A percentile compares a stretch with the other conserved stretches of the same genome.
Evolutionary conservation across 495 filamentous ascomycete genomes (phyloP).

Genomic region (Hypoxylon intermedium): DNA sequence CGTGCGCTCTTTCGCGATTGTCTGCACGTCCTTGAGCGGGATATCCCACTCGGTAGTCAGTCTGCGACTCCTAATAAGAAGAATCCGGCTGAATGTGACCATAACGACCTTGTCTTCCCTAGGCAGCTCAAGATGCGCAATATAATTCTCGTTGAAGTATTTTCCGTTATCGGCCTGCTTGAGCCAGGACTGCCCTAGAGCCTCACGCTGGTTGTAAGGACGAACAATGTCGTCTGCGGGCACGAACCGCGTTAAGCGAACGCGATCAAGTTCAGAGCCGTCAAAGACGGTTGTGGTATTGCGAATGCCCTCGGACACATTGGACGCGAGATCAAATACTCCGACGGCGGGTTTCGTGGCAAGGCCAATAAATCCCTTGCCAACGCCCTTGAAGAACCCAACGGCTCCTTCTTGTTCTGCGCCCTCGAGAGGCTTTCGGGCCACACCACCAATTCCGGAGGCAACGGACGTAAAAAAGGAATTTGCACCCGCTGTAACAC

Average conservation of each 20-base stretch:
- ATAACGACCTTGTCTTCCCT: slow-evolving; percentile 92
- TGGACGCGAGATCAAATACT: slow-evolving; percentile 94
- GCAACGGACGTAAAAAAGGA: slow-evolving; percentile 92
- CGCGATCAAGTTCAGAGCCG: slow-evolving; percentile 88
- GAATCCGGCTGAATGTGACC: slow-evolving; percentile 90
- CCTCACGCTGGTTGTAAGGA: slow-evolving; percentile 94
- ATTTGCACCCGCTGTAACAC: slow-evolving; percentile 93
- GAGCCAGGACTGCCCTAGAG: slow-evolving; percentile 96
- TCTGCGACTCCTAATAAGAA: slow-evolving; percentile 85
- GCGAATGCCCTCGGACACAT: slow-evolving; percentile 93
- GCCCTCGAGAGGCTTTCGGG: slow-evolving; percentile 90
- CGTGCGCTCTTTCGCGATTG: slow-evolving; percentile 93
- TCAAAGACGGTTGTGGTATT: slow-evolving; percentile 99
- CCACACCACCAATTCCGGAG: slow-evolving; percentile 89
- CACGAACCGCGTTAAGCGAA: slow-evolving; percentile 89
- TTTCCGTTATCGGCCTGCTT: slow-evolving; percentile 97
- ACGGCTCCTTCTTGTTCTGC: slow-evolving; percentile 93
- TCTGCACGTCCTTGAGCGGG: slow-evolving; percentile 92
- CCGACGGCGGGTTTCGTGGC: slow-evolving; percentile 97
- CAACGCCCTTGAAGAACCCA: slow-evolving; percentile 96
- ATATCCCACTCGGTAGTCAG: slow-evolving; percentile 94
- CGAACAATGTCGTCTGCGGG: slow-evolving; percentile 91
- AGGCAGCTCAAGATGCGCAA: slow-evolving; percentile 91
- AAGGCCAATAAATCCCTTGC: slow-evolving; percentile 89
- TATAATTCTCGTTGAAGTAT: slow-evolving; percentile 97